Evolutionary conservation across 106 monocot species (phyloP), one percentile per base, ranked within the genome.

Genomic region (Dendrobium catenatum): DNA sequence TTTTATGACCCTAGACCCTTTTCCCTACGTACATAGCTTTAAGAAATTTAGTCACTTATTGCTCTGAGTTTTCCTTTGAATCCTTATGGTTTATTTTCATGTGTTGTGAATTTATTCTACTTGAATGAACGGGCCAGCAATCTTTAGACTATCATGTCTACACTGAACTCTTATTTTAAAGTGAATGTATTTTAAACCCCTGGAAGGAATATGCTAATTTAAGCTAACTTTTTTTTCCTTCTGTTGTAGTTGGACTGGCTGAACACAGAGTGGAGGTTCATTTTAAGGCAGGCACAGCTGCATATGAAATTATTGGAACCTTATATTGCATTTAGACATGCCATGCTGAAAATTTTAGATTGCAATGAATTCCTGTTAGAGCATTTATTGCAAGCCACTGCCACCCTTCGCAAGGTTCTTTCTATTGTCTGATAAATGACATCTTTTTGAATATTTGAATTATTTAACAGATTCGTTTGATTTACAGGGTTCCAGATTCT

Each of bases 301-400:
- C 87, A 95, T 85, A 81, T 95, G 76, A 89, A 91, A 76, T 76
- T 99, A 56, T 82, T 95, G 79, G 98, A 99, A 80, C 98, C 95
- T 77, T 91, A 91, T 46, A 85, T 99, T 82, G 87, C 95, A 49
- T 99, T 95, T 78, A 91, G 95, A 77, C 89, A 86, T 86, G 87
- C 87, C 40, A 81, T 99, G 79, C 93, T 99, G 85, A 88, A 87
- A 83, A 91, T 91, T 83, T 82, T 99, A 72, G 85, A 87, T 82
- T 95, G 88, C 84, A 93, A 85, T 48, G 98, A 99, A 82, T 88
- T 82, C 47, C 86, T 84, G 29, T 72, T 80, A 31, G 85, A 88
- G 68, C 88, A 95, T 93, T 88, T 99, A 42, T 81, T 99, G 84
- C 85, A 91, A 78, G 93, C 98, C 82, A 89, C 95, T 66, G 91